Base-by-base conservation (phyloP, 495 filamentous ascomycete species). In the Pseudevernia furfuracea region DNA sequence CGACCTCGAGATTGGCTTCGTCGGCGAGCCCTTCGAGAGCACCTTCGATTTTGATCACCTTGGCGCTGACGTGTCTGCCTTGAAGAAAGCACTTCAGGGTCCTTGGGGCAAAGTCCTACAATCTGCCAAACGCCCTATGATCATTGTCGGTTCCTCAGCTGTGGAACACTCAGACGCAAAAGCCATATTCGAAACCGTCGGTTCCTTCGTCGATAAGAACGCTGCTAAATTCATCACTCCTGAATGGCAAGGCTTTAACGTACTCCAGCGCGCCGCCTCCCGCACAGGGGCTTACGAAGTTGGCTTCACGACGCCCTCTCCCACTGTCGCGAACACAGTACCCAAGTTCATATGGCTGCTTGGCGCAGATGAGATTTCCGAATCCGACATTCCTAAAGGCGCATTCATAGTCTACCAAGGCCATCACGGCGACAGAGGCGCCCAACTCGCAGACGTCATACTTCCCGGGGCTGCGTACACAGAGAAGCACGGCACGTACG, bases 321-420 rank as follows among this genome's bases (percentile, higher is more conserved):
- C 86, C 6, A 78, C 82, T 39, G 89, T 94, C 58, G 87, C 92
- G 30, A 79, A 88, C 67, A 91, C 87, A 11, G 89, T 84, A 66
- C 89, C 94, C 52, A 98, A 97, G 81, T 89, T 98, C 71, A 76
- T 98, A 74, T 98, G 92, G 91, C 90, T 98, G 53, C 85, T 98
- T 46, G 95, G 94, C 46, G 94, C 94, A 32, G 94, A 97, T 74
- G 95, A 98, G 77, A 82, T 97, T 68, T 77, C 77, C 58, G 81
- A 86, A 61, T 79, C 81, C 38, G 90, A 96, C 65, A 86, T 97
- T 62, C 94, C 94, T 58, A 94, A 91, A 77, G 89, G 91, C 70
- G 93, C 93, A 12, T 97, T 97, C 77, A 87, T 98, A 65, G 81
- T 98, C 73, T 98, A 98, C 78, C 94, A 98, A 76, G 94, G 94